Evolutionary conservation across 225 moss, liverwort and hornwort species (phyloP).

Genomic region (Marchantia polymorpha): DNA sequence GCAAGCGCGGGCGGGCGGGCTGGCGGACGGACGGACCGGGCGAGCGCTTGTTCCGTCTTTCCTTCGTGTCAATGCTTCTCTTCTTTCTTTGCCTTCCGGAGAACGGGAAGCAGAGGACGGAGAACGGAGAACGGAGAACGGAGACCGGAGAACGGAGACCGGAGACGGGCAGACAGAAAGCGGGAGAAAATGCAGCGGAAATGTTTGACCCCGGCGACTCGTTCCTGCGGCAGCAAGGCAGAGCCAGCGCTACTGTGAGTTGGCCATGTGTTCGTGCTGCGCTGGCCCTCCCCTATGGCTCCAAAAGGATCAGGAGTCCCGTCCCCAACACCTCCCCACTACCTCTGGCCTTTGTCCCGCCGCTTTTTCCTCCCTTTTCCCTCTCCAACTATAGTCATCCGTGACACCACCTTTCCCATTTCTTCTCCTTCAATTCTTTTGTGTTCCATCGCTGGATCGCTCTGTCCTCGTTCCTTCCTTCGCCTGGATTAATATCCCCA

Average conservation of each 20-base stretch:
- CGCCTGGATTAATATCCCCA: no score
- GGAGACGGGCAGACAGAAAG: not conserved
- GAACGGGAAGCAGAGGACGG: not conserved
- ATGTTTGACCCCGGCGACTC: not conserved
- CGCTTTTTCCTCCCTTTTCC: not conserved
- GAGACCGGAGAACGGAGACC: not conserved
- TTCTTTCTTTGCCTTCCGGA: not conserved
- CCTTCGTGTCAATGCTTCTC: not conserved
- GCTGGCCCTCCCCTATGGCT: conserved; percentile 12
- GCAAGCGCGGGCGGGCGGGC: not conserved
- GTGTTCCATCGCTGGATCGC: no score
- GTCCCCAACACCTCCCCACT: not conserved
- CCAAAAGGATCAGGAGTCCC: not conserved
- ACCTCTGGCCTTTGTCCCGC: conserved; percentile 1
- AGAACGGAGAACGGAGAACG: not conserved
- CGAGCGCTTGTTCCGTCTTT: no score
- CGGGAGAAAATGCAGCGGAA: not conserved
- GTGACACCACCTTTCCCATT: not conserved
- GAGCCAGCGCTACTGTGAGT: conserved; percentile 25
- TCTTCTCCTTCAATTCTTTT: no score
- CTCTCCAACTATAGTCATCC: not conserved
- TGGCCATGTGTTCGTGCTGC: conserved; percentile 30
- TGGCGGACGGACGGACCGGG: not conserved
- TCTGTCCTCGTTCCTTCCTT: no score
- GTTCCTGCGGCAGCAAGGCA: not conserved